These are phyloP conservation scores for Termitomyces sp. DNA, from an alignment of 768 basidiomycete genomes.

Conservation along the genomic window DNA sequence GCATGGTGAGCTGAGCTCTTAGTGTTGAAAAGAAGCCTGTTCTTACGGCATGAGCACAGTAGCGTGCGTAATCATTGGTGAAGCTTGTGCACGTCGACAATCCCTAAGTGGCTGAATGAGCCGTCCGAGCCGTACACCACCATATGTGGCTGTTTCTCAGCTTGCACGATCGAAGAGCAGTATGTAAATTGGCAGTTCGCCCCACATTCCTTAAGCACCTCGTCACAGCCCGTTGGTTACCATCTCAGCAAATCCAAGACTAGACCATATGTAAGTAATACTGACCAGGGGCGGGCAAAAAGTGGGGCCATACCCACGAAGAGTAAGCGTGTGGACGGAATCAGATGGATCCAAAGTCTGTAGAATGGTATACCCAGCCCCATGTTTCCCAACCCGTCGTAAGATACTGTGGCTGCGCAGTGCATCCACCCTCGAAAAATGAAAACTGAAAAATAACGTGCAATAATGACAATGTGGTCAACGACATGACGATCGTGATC, in stretches of 20 bases:
- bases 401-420: neutral
- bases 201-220: neutral
- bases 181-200: neutral
- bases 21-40: neutral
- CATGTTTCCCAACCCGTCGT: neutral
- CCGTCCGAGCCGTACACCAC: neutral
- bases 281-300: neutral
- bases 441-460: neutral
- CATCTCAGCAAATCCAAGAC: too few species aligned
- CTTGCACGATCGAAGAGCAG: neutral
- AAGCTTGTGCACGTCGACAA: neutral
- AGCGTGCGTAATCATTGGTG: neutral
- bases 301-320: neutral
- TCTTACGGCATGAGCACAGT: neutral
- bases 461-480: too few species aligned
- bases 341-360: neutral
- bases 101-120: neutral
- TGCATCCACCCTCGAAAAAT: too few species aligned
- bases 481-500: neutral
- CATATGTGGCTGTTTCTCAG: neutral
- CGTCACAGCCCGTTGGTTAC: neutral
- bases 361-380: neutral
- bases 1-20: neutral
- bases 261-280: neutral
- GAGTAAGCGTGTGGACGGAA: neutral